These are phyloP conservation scores for Dactylellina drechsleri DNA, from an alignment of 2,329 filamentous ascomycete genomes.

Conservation along the genomic window DNA sequence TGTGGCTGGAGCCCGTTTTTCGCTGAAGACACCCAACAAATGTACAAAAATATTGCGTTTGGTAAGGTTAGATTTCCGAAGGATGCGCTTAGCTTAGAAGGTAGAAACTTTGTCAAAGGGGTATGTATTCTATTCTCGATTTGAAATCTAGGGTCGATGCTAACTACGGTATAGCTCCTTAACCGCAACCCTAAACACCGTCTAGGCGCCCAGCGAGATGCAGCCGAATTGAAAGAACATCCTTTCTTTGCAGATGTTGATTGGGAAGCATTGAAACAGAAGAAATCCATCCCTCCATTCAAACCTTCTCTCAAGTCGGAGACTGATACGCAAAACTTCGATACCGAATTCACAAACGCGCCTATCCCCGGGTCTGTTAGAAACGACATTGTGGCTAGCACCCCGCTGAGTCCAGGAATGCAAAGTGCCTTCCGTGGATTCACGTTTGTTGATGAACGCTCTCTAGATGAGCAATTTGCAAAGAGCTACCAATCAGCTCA, in stretches of 20 bases:
- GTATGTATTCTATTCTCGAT: conserved; percentile 51
- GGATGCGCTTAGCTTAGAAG: conserved; percentile 92
- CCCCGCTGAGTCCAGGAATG: conserved; percentile 90
- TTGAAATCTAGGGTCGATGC: neutral
- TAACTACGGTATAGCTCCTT: conserved; percentile 67
- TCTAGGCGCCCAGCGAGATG: conserved; percentile 88
- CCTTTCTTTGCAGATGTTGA: conserved; percentile 94
- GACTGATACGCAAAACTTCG: conserved; percentile 96
- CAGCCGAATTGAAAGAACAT: conserved; percentile 91
- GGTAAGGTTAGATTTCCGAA: conserved; percentile 96
- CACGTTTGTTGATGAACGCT: conserved; percentile 98
- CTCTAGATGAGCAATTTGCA: conserved; percentile 85
- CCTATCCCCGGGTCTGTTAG: conserved; percentile 84
- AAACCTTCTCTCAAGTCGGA: conserved; percentile 97
- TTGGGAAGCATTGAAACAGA: conserved; percentile 87
- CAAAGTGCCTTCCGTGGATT: conserved; percentile 99
- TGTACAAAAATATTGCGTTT: conserved; percentile 99
- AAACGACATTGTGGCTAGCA: conserved; percentile 83
- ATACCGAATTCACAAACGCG: conserved; percentile 97
- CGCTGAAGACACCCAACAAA: conserved; percentile 97
- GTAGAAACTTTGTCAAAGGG: conserved; percentile 97
- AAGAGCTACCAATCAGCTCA: conserved; percentile 67
- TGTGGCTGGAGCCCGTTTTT: conserved; percentile 99
- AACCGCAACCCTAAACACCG: conserved; percentile 97
- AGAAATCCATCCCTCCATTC: conserved; percentile 94